A percentile compares a stretch with the other conserved stretches of the same genome.
Conservation (phyloP, 768 basidiomycete genomes). For the Lactarius sanguifluus region DNA sequence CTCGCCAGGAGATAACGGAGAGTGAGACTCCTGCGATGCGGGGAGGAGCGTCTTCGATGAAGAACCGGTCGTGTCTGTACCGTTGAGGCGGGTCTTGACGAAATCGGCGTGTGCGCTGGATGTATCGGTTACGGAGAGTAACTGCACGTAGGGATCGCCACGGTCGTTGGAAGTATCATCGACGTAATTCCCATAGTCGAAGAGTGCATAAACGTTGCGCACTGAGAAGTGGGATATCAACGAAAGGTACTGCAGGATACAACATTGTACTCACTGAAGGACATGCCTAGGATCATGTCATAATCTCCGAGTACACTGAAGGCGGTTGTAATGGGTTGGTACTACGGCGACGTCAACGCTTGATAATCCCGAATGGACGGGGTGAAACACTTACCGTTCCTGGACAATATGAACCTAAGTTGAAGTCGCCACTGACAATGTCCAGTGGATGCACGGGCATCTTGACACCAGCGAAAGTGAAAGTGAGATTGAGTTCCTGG, state of each 20-base stretch:
- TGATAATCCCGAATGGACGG: background rate
- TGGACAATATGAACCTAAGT: slow-evolving; percentile 48
- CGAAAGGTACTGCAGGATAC: slow-evolving; percentile 10
- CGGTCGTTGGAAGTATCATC: slow-evolving; percentile 45
- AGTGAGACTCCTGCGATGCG: slow-evolving; percentile 53
- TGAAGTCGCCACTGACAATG: slow-evolving; percentile 58
- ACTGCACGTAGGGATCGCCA: slow-evolving; percentile 65
- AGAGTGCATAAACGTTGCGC: slow-evolving; percentile 69
- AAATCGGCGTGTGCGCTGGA: slow-evolving; percentile 63
- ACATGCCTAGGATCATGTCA: slow-evolving; percentile 83
- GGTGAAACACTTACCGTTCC: slow-evolving; percentile 54
- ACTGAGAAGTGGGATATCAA: slow-evolving; percentile 43
- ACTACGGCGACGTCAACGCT: slow-evolving; percentile 42
- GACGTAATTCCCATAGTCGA: slow-evolving; percentile 73
- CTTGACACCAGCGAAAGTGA: slow-evolving; percentile 68
- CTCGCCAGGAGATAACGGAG: slow-evolving; percentile 61
- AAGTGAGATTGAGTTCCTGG: slow-evolving; percentile 66
- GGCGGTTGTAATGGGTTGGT: slow-evolving; percentile 81
- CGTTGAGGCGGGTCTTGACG: slow-evolving; percentile 57
- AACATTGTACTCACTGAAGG: slow-evolving; percentile 54
- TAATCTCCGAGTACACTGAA: slow-evolving; percentile 77
- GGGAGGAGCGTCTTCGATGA: slow-evolving; percentile 62
- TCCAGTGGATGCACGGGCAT: slow-evolving; percentile 79
- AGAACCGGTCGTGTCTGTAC: slow-evolving; percentile 55
- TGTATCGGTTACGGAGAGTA: slow-evolving; percentile 58